Percentiles rank a stretch among this genome's conserved stretches.
These are phyloP conservation scores for Dendryphion nanum DNA, from an alignment of 2,329 filamentous ascomycete genomes.

Conservation along the genomic window DNA sequence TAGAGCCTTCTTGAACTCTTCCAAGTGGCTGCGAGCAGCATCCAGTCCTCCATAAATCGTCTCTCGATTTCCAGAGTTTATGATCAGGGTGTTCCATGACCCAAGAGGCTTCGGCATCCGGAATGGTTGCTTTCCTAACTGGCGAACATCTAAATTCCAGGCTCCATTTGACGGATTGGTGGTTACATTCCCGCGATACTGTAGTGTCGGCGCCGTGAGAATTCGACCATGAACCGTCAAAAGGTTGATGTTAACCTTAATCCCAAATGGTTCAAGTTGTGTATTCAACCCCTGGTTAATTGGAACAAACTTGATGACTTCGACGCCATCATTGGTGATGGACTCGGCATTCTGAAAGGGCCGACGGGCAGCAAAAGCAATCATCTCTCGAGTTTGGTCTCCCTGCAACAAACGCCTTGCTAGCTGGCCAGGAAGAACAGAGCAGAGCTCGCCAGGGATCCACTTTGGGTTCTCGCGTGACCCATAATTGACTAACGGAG, in stretches of 20 bases:
- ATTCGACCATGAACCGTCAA: slow-evolving; percentile 73
- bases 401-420: slow-evolving; percentile 24
- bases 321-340: slow-evolving; percentile 22
- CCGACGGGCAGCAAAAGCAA: slow-evolving; percentile 17
- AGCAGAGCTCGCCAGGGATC: slow-evolving; percentile 34
- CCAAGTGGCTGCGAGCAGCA: slow-evolving; percentile 9
- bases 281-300: slow-evolving; percentile 19
- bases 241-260: slow-evolving; percentile 60
- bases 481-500: slow-evolving; percentile 31
- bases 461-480: slow-evolving; percentile 15
- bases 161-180: slow-evolving; percentile 51
- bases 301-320: slow-evolving; percentile 25
- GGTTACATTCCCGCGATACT: slow-evolving; percentile 49
- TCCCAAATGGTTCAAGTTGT: slow-evolving; percentile 54
- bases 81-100: slow-evolving; percentile 28
- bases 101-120: slow-evolving; percentile 16
- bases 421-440: slow-evolving; percentile 29
- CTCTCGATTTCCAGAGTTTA: slow-evolving; percentile 18
- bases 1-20: slow-evolving; percentile 16
- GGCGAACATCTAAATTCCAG: slow-evolving; percentile 64
- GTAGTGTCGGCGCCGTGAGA: slow-evolving; percentile 58
- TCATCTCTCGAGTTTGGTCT: slow-evolving; percentile 26
- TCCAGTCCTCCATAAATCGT: slow-evolving; percentile 18
- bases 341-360: slow-evolving; percentile 22
- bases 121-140: slow-evolving; percentile 25